Conservation (phyloP, 73 alveolate genomes). For the Breviolum minutum region DNA sequence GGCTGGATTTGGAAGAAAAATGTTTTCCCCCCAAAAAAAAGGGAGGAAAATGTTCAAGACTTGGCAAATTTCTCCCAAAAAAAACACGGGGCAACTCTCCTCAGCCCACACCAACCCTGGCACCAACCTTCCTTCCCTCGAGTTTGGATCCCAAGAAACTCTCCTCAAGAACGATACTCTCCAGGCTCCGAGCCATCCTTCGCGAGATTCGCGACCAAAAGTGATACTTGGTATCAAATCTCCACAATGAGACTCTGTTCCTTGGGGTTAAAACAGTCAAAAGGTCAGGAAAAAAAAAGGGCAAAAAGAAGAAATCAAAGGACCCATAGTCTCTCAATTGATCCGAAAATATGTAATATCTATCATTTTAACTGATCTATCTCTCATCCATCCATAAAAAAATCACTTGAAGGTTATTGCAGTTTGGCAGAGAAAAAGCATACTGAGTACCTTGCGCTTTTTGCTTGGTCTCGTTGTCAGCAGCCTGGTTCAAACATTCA, state of each 20-base stretch:
- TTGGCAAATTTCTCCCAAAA: too few relatives aligned
- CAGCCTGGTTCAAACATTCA: constrained; percentile 31
- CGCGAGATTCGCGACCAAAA: constrained; percentile 82
- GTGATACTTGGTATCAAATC: constrained; percentile 75
- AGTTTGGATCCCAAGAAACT: not conserved
- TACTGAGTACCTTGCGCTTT: constrained; percentile 30
- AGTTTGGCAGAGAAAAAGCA: too few relatives aligned
- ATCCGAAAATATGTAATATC: too few relatives aligned
- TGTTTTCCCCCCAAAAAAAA: too few relatives aligned
- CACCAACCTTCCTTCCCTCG: not conserved
- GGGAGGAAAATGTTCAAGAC: too few relatives aligned
- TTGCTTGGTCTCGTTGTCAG: constrained; percentile 78
- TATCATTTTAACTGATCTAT: not conserved
- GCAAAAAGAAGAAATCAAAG: not conserved
- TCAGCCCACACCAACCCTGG: too few relatives aligned
- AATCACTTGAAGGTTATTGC: too few relatives aligned
- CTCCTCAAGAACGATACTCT: constrained; percentile 51
- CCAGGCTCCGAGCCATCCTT: constrained; percentile 80
- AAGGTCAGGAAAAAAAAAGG: not conserved
- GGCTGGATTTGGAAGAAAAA: too few relatives aligned
- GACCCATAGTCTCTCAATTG: not conserved
- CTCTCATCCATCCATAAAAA: not conserved
- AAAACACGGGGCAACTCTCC: too few relatives aligned
- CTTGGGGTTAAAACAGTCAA: not conserved
- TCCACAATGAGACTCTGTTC: constrained; percentile 74